Evolutionary conservation across 192 early-diverging fungal species (phyloP), one percentile per base, ranked within the genome.

Genomic region (Coemansia sp.): DNA sequence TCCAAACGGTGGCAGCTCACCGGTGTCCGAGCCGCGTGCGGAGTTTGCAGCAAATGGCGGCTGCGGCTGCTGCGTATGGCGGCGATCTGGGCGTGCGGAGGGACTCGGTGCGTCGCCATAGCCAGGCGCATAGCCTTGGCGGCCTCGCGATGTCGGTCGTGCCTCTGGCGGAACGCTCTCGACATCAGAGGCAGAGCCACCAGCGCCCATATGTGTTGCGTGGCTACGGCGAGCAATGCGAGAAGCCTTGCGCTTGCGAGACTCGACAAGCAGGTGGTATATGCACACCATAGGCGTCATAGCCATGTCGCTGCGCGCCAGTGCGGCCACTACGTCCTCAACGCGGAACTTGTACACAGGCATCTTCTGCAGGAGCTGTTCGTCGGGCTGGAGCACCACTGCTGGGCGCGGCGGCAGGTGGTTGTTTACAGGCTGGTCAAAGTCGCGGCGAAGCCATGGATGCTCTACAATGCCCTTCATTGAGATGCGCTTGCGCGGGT

Each of bases 361-460:
- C 79, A 81, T 75, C 61, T 81, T 81, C 45, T 81, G 65, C 43
- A 81, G 57, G 23, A 69, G 49, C 64, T 69, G 62, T 41, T 68
- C 70, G 60, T 75, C 71, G 31, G 79, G 79, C 35, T 71, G 63
- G 22, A 81, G 59, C 59, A 81, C 74, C 3, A 81, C 79, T 1
- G 70, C 61, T 4, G 77, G 77, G 0, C 87, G 73, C n/a, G 76
- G 55, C 5, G 90, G 90, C 19, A 92, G 67, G 70, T 92, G 87
- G 64, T 85, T 88, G 45, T 86, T 80, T 14, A 88, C 79, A 2
- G 82, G 84, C 57, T 76, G 67, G 51, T 84, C 82, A 57, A 84
- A 89, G 11, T 87, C 90, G 48, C 92, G 88, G 72, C 91, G 90
- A 9, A 67, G 82, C 93, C 93, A 94, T 2, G 86, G 83, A 56